Conservation (phyloP, 495 filamentous ascomycete species). For the Neurospora discreta region DNA sequence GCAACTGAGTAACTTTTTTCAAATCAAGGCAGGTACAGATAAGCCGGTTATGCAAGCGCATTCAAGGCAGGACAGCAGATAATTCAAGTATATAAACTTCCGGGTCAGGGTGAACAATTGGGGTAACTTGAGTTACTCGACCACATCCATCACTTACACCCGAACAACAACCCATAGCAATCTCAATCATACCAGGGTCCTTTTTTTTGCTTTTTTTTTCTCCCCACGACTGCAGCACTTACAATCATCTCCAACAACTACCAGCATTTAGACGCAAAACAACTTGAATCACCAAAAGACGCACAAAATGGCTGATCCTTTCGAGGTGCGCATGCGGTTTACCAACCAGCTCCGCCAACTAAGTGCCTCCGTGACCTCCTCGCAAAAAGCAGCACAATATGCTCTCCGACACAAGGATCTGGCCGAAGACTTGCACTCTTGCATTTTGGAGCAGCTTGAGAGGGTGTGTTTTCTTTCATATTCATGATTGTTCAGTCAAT, state of each 20-base stretch:
- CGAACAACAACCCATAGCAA: not conserved
- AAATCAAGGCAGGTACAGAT: not conserved
- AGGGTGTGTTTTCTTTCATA: slow-evolving; percentile 35
- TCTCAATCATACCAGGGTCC: not conserved
- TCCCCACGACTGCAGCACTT: slow-evolving; percentile 1
- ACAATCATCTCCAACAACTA: not conserved
- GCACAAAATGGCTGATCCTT: slow-evolving; percentile 75
- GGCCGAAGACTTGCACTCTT: slow-evolving; percentile 93
- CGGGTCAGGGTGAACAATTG: not conserved
- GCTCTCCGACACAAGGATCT: slow-evolving; percentile 84
- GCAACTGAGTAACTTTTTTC: not conserved
- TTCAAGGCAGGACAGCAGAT: not conserved
- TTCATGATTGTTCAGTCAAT: not conserved
- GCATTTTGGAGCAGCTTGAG: slow-evolving; percentile 92
- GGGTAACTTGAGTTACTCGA: not conserved
- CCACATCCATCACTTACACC: not conserved
- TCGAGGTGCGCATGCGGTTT: slow-evolving; percentile 97
- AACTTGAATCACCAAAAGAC: not conserved
- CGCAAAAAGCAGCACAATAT: slow-evolving; percentile 89
- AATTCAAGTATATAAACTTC: not conserved
- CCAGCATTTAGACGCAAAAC: not conserved
- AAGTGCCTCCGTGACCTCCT: slow-evolving; percentile 76
- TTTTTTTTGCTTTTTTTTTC: not conserved
- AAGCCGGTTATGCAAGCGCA: not conserved
- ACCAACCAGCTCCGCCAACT: slow-evolving; percentile 77